Evolutionary conservation across 768 basidiomycete species (phyloP).

Genomic region (Tylopilus felleus): DNA sequence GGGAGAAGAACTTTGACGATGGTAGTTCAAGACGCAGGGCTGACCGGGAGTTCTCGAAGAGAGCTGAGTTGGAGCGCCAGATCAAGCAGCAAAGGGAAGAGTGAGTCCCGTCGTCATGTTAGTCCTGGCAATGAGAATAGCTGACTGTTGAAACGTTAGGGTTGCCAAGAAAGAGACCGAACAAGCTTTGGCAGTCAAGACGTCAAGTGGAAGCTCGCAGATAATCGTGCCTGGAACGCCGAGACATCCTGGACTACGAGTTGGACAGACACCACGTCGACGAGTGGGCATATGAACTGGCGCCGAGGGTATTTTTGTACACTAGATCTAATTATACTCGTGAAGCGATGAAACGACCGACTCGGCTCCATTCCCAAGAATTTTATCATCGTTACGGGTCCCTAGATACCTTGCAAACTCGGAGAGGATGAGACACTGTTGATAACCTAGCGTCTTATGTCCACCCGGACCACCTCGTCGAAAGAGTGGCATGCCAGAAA

Average conservation of each 20-base stretch:
- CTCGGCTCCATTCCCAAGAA: not conserved
- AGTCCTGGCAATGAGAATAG: not conserved
- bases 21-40: conserved; percentile 70
- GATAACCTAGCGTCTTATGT: conserved; percentile 4
- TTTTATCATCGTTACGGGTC: conserved; percentile 1
- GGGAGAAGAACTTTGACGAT: conserved; percentile 97
- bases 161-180: conserved; percentile 60
- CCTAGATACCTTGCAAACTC: conserved; percentile 5
- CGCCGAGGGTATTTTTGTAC: conserved; percentile 3
- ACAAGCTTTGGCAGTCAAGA: conserved; percentile 54
- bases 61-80: conserved; percentile 87
- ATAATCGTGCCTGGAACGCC: conserved; percentile 82
- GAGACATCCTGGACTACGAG: conserved; percentile 62
- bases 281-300: conserved; percentile 57
- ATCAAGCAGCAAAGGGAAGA: conserved; percentile 83
- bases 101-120: conserved; percentile 28
- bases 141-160: conserved; percentile 34
- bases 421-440: not conserved
- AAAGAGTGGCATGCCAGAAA: conserved; percentile 22
- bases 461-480: not conserved
- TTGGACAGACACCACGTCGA: conserved; percentile 74
- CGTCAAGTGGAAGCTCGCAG: conserved; percentile 53
- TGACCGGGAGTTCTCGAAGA: conserved; percentile 88
- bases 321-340: not conserved
- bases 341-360: not conserved